Conservation (phyloP, 1,284 basidiomycete species). For the Leccinum subfulvum region DNA sequence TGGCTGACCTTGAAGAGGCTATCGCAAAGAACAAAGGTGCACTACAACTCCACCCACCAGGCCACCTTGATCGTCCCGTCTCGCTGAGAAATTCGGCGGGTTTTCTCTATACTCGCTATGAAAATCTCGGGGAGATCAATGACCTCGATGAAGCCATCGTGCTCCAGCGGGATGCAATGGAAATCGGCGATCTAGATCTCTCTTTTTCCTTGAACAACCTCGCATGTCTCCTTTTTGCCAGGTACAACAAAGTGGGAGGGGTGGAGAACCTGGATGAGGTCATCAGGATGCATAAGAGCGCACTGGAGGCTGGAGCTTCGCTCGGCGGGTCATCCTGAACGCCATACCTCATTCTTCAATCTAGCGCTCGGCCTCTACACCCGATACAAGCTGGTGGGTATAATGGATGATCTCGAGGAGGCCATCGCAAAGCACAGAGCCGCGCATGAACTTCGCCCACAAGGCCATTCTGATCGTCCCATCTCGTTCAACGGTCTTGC, state of each 20-base stretch:
- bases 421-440: not conserved
- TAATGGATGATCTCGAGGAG: not conserved
- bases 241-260: too few relatives aligned
- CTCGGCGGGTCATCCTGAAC: too few relatives aligned
- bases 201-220: too few relatives aligned
- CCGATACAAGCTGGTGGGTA: not conserved
- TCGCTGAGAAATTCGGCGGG: not conserved
- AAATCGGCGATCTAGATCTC: too few relatives aligned
- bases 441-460: slow-evolving; percentile 3
- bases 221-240: too few relatives aligned
- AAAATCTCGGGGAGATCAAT: not conserved
- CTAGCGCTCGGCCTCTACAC: too few relatives aligned
- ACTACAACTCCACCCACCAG: not conserved
- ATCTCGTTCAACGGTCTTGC: slow-evolving; percentile 3
- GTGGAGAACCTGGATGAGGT: too few relatives aligned
- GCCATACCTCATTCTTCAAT: too few relatives aligned
- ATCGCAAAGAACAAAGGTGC: not conserved
- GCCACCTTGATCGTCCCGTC: not conserved
- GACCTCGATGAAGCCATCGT: not conserved
- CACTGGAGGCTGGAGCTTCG: too few relatives aligned
- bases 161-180: too few relatives aligned
- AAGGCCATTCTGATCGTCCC: not conserved
- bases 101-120: not conserved
- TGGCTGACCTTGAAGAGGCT: not conserved
- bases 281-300: too few relatives aligned